Evolutionary conservation across 768 basidiomycete genomes (phyloP).

Genomic region (Suillus tomentosus): DNA sequence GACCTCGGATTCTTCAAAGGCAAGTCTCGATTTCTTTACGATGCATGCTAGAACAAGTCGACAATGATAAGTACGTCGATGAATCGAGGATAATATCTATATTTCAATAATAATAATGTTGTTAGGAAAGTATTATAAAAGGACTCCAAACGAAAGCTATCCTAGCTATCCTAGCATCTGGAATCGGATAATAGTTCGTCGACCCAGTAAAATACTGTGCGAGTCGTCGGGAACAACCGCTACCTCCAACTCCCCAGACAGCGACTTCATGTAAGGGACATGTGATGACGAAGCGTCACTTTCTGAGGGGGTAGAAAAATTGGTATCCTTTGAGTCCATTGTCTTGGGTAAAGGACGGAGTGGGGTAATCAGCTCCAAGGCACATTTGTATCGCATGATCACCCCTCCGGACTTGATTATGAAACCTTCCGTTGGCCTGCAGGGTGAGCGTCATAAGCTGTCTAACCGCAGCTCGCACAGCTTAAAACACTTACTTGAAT

Average conservation of each 20-base stretch:
- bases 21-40: background rate
- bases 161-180: slow-evolving; percentile 44
- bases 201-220: slow-evolving; percentile 54
- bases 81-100: background rate
- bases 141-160: background rate
- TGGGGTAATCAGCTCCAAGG: slow-evolving; percentile 24
- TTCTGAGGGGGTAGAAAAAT: background rate
- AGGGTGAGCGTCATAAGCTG: background rate
- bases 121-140: slow-evolving; percentile 4
- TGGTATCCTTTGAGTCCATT: background rate
- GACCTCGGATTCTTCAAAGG: slow-evolving; percentile 84
- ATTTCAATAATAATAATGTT: background rate
- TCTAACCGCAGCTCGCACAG: background rate
- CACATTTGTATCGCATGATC: slow-evolving; percentile 26
- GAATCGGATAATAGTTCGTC: slow-evolving; percentile 55
- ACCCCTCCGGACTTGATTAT: slow-evolving; percentile 25
- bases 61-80: background rate
- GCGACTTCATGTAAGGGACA: slow-evolving; percentile 35
- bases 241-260: slow-evolving; percentile 60
- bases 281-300: background rate
- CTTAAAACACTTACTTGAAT: slow-evolving; percentile 23
- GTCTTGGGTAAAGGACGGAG: slow-evolving; percentile 17
- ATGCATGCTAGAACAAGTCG: background rate
- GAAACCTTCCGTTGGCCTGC: slow-evolving; percentile 23
- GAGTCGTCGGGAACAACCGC: slow-evolving; percentile 53